These are phyloP conservation scores for Komagataella mondaviorum DNA, from an alignment of 805 yeast species.

Conservation along the genomic window DNA sequence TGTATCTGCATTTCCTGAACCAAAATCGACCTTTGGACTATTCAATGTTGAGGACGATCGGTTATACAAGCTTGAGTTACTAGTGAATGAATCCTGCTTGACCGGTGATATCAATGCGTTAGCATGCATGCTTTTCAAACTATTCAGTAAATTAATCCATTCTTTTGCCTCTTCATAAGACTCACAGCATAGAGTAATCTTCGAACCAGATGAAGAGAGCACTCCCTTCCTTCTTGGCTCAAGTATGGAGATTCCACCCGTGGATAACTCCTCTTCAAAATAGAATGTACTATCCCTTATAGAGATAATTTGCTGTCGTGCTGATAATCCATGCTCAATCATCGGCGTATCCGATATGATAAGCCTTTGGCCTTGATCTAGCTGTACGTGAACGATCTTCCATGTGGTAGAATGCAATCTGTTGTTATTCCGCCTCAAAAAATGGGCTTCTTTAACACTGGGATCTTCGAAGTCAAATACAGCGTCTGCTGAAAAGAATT, in stretches of 20 bases:
- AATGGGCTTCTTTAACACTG: slow-evolving; percentile 4
- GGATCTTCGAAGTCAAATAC: slow-evolving; percentile 16
- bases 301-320: slow-evolving; percentile 6
- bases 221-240: slow-evolving; percentile 16
- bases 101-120: not conserved
- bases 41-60: slow-evolving; percentile 1
- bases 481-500: slow-evolving; percentile 54
- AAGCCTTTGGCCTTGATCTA: slow-evolving; percentile 4
- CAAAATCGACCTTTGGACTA: slow-evolving; percentile 1
- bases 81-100: not conserved
- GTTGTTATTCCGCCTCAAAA: slow-evolving; percentile 3
- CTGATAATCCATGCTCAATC: slow-evolving; percentile 10
- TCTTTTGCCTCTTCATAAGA: slow-evolving; percentile 43
- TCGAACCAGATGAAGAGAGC: slow-evolving; percentile 15
- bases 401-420: slow-evolving; percentile 4
- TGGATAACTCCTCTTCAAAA: slow-evolving; percentile 11
- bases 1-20: not conserved
- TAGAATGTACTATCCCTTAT: slow-evolving; percentile 9
- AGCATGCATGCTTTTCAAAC: slow-evolving; percentile 1
- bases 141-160: slow-evolving; percentile 9
- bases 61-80: not conserved
- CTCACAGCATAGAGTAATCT: slow-evolving; percentile 57
- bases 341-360: slow-evolving; percentile 11
- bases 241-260: slow-evolving; percentile 11
- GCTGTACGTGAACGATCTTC: slow-evolving; percentile 3